Evolutionary conservation across 2,329 filamentous ascomycete species (phyloP), one percentile per base, ranked within the genome.

Genomic region (Verticillium isaacii): DNA sequence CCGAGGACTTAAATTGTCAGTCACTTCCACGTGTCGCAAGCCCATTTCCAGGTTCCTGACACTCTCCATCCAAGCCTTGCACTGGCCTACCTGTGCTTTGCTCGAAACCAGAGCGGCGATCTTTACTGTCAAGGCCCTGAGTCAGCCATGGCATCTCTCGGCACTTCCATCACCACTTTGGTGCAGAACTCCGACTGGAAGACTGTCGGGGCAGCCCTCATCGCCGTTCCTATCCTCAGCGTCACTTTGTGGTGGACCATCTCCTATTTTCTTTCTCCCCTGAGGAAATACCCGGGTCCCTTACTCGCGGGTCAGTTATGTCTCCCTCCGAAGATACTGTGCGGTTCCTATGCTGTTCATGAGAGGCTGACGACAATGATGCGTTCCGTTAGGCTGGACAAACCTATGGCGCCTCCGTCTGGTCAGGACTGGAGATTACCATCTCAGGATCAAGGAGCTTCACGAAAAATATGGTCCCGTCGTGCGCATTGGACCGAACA

Each of bases 401-500:
- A 68, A 71, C 17, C 59, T 69, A 23, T 72, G 67, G 70, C 67
- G 14, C 29, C 50, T 60, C 29, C 29, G 34, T 34, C 23, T 39
- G 17, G 17, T 19, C 17, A 34, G 15, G 6, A n/a, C 54, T n/a
- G 15, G 34, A 41, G 17, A 15, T 29, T 59, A 34, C 12, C 66
- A 70, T 14, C 3, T 61, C 11, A 60, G 62, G 2, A 66, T 67
- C 34, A 67, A 70, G 29, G 61, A 70, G 56, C 65, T 74, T 2
- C 72, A 73, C 54, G 63, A 69, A 23, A 69, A 70, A 58, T 68
- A 73, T 58, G 72, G 72, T 3, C 68, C 71, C 0, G 68, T 72
- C 36, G 71, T 74, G 32, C 67, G 71, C n/a, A 70, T 73, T n/a
- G 70, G 66, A 0, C 72, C 72, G n/a, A 71, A 73, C 58, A 57